These are phyloP conservation scores for Fusarium goolgardi DNA, from an alignment of 2,329 filamentous ascomycete genomes.

Conservation along the genomic window DNA sequence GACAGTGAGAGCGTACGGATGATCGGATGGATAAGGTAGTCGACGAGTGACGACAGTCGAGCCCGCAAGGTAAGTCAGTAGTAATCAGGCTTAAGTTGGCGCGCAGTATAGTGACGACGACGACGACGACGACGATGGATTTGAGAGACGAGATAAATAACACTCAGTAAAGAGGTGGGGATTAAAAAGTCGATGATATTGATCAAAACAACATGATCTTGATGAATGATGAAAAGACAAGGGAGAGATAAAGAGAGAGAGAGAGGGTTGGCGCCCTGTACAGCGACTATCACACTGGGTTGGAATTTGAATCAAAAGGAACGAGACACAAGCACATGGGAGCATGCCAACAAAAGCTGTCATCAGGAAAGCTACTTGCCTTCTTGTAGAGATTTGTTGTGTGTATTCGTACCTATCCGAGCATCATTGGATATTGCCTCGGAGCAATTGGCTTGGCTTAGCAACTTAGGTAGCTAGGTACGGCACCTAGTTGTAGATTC, in stretches of 20 bases:
- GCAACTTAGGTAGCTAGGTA: slow-evolving; percentile 2
- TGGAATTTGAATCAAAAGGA: slow-evolving; percentile 31
- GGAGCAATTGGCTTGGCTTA: slow-evolving; percentile 5
- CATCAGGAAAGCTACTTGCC: background rate
- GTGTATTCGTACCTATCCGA: background rate
- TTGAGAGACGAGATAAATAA: background rate
- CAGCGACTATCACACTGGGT: slow-evolving; percentile 14
- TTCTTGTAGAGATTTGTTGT: background rate
- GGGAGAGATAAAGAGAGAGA: background rate
- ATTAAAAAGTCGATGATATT: background rate
- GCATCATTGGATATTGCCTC: background rate
- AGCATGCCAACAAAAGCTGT: slow-evolving; percentile 18
- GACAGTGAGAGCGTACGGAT: background rate
- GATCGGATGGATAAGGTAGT: background rate
- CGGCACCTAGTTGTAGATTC: background rate
- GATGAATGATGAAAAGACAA: slow-evolving; percentile 4
- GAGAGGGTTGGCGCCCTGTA: slow-evolving; percentile 20
- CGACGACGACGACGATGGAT: background rate
- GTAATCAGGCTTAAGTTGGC: background rate
- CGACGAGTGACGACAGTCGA: slow-evolving; percentile 9
- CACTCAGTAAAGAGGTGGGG: background rate
- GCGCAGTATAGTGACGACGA: background rate
- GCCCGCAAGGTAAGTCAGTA: background rate
- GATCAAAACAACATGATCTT: slow-evolving; percentile 3
- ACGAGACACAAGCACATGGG: slow-evolving; percentile 9